Evolutionary conservation across 176 grass and related monocot genomes (phyloP), one percentile per base, ranked within the genome.

Genomic region (Saccharum officinarum): DNA sequence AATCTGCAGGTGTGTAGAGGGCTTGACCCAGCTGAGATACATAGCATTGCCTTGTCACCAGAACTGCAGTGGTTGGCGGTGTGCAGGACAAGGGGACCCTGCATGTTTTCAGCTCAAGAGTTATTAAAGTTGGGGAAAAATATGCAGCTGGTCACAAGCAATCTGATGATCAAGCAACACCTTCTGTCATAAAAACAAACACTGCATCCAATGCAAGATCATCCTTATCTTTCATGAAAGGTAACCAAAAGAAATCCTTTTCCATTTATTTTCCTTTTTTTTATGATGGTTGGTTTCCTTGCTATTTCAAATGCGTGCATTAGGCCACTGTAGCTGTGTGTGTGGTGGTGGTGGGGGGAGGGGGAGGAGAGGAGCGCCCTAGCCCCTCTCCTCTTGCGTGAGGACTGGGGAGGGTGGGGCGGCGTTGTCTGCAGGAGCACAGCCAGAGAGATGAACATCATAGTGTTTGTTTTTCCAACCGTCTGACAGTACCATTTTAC

Each of bases 11-110:
- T 95, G 69, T 81, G 95, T 17, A 93, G 93, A 90, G 93, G 92
- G 55, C 59, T 81, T 50, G 95, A 93, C 23, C 85, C 42, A 65
- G 95, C 95, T 62, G 93, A 93, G 13, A 90, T 95, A 87, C 71
- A 93, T 52, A 92, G 89, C 87, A 93, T 98, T 68, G 89, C 91
- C 22, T 64, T 98, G 41, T 98, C 93, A 23, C 77, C 6, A 66
- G 67, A 95, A 1, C 3, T 92, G 75, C 72, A 90, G 85, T 95
- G 93, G 93, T 40, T 98, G 67, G 93, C 91, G 37, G 93, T 89
- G 17, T 95, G 89, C 16, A 95, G 93, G 91, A 92, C 80, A 98
- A 87, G 84, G 91, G 91, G 70, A 95, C 93, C 12, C 75, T 98
- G 39, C 93, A 98, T 85, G 82, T 95, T 23, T 98, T 98, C 69